These are phyloP conservation scores for Botrytis fragariae DNA, from an alignment of 2,329 filamentous ascomycete species.

Conservation along the genomic window DNA sequence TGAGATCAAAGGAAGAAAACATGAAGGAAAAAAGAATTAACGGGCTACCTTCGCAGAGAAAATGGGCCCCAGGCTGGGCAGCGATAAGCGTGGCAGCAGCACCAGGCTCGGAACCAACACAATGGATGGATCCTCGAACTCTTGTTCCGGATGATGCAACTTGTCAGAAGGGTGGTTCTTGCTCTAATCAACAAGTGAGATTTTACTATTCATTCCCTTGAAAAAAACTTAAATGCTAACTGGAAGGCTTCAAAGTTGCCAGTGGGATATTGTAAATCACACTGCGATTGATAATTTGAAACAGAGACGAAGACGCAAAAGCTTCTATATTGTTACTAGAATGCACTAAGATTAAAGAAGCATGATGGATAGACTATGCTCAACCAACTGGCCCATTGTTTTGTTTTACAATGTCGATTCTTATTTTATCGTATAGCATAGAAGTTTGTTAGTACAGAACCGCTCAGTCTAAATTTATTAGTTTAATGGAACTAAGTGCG, in stretches of 20 bases:
- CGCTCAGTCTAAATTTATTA: not conserved
- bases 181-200: not conserved
- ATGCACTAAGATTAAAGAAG: not conserved
- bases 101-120: not conserved
- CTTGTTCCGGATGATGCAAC: not conserved
- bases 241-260: not conserved
- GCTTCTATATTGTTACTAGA: not conserved
- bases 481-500: fast-evolving
- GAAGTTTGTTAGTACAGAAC: not conserved
- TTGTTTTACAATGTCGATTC: not conserved
- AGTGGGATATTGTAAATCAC: not conserved
- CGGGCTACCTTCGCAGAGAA: not conserved
- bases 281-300: not conserved
- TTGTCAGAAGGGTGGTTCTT: not conserved
- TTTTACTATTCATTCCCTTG: not conserved
- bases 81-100: not conserved
- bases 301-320: not conserved
- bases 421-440: not conserved
- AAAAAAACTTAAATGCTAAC: not conserved
- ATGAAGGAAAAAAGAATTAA: not conserved
- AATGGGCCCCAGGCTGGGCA: not conserved
- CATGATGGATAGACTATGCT: not conserved
- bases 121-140: not conserved
- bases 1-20: fast-evolving
- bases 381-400: fast-evolving